A percentile compares a stretch with the other conserved stretches of the same genome.
These are phyloP conservation scores for Chytriomyces hyalinus DNA, from an alignment of 192 early-diverging fungal species.

Conservation along the genomic window DNA sequence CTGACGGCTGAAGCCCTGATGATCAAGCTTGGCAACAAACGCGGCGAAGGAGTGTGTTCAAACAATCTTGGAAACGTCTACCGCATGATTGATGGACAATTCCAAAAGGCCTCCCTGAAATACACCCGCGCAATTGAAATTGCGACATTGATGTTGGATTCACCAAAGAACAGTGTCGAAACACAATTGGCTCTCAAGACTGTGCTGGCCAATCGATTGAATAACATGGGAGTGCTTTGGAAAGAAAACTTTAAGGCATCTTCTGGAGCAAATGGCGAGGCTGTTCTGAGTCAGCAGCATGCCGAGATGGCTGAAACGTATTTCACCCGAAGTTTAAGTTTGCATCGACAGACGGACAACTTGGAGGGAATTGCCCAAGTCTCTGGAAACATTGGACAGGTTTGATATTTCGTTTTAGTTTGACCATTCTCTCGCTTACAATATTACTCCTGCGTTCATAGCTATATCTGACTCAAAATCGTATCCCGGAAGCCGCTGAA, in stretches of 20 bases:
- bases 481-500: conserved; percentile 32
- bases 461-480: conserved; percentile 30
- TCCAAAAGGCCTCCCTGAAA: conserved; percentile 18
- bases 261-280: not conserved
- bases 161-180: conserved; percentile 16
- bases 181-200: conserved; percentile 19
- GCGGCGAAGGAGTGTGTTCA: conserved; percentile 42
- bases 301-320: conserved; percentile 17
- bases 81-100: conserved; percentile 35
- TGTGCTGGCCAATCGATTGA: conserved; percentile 39
- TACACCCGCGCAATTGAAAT: conserved; percentile 42
- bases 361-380: conserved; percentile 45
- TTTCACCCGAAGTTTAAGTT: conserved; percentile 28
- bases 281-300: not conserved
- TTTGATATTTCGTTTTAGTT: not conserved
- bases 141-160: conserved; percentile 28
- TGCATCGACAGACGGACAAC: conserved; percentile 38
- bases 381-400: conserved; percentile 44
- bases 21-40: conserved; percentile 37
- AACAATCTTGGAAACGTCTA: conserved; percentile 52
- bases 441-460: too few species aligned
- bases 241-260: conserved; percentile 28
- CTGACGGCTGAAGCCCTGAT: conserved; percentile 42
- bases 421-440: too few species aligned
- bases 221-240: conserved; percentile 44